Conservation (phyloP, 305 asterid species). For the Rubia tinctorum region DNA sequence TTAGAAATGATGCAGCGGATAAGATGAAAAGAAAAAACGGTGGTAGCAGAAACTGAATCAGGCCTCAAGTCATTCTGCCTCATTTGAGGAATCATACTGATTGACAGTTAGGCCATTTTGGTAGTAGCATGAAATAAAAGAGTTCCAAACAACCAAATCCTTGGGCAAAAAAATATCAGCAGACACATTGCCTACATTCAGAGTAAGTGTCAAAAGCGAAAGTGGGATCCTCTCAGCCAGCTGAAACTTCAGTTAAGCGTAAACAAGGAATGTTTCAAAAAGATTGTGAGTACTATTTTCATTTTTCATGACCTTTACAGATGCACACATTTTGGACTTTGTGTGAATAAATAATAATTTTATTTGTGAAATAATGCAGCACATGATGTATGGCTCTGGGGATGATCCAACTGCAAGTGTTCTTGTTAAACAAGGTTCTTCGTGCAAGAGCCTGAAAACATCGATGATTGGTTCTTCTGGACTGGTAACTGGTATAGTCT, state of each 20-base stretch:
- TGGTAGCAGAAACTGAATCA: too few species aligned
- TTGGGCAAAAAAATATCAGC: too few species aligned
- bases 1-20: too few species aligned
- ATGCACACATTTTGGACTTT: neutral
- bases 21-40: too few species aligned
- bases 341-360: constrained; percentile 12
- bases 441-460: neutral
- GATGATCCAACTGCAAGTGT: constrained; percentile 72
- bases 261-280: constrained; percentile 95
- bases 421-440: neutral
- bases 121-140: too few species aligned
- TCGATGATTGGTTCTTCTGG: neutral
- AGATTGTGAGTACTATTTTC: constrained; percentile 53
- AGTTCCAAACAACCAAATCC: too few species aligned
- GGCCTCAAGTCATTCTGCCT: too few species aligned
- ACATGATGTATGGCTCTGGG: constrained; percentile 95
- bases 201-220: constrained; percentile 71
- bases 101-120: too few species aligned
- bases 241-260: constrained; percentile 73
- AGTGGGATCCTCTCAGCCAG: constrained; percentile 60
- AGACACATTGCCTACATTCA: too few species aligned
- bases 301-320: neutral
- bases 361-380: constrained; percentile 63
- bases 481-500: neutral
- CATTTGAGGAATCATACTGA: too few species aligned